Percentiles rank a stretch among this genome's conserved stretches.
phyloP scores from a whole-genome alignment of 257 asterid genomes.

The Solanum chiquidenum region DNA sequence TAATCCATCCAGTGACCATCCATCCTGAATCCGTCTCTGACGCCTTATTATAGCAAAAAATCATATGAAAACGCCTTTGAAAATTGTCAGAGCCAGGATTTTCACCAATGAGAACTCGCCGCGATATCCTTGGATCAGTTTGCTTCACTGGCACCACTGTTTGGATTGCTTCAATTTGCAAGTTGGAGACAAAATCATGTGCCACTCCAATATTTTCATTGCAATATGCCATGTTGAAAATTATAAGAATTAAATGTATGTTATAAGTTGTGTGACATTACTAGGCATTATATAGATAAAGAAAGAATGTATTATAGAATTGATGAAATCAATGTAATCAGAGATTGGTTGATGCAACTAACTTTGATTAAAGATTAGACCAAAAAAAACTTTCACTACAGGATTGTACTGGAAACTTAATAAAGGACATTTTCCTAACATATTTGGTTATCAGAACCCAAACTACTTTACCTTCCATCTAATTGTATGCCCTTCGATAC shows the following conservation, averaged over 20 bases:
- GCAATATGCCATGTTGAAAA: constrained; percentile 6
- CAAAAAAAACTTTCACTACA: neutral
- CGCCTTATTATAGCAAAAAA: constrained; percentile 35
- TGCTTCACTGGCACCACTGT: constrained; percentile 38
- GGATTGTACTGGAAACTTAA: neutral
- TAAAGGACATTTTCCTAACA: neutral
- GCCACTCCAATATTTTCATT: neutral
- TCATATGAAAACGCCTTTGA: constrained; percentile 24
- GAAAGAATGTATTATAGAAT: neutral
- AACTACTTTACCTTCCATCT: neutral
- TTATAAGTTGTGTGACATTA: neutral
- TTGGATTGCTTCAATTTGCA: constrained; percentile 39
- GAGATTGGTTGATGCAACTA: neutral
- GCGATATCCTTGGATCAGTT: constrained; percentile 37
- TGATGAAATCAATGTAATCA: neutral
- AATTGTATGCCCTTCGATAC: neutral
- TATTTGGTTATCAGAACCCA: neutral
- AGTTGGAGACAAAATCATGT: neutral
- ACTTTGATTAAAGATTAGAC: neutral
- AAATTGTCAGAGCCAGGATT: neutral
- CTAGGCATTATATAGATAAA: neutral
- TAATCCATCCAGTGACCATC: constrained; percentile 43
- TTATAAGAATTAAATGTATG: neutral
- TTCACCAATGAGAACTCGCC: constrained; percentile 4
- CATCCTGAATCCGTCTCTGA: constrained; percentile 37